Conservation (phyloP, 768 basidiomycete genomes). For the Trametes elegans region DNA sequence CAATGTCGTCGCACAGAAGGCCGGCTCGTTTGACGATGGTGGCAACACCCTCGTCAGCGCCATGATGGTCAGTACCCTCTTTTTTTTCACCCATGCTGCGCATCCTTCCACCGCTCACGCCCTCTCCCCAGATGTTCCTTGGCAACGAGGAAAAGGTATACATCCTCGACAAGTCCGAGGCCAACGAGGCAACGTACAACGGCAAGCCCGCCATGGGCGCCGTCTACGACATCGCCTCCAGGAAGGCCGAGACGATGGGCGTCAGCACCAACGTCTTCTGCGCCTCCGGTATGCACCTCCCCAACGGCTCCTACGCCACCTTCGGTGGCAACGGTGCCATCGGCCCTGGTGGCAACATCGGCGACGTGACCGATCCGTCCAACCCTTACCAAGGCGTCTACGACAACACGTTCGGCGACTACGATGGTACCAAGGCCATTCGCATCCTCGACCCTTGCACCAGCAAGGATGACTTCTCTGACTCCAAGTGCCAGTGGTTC, state of each 20-base stretch:
- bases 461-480: constrained; percentile 37
- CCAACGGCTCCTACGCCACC: constrained; percentile 71
- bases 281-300: constrained; percentile 78
- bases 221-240: constrained; percentile 67
- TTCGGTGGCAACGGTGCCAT: constrained; percentile 81
- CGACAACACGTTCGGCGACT: constrained; percentile 73
- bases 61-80: constrained; percentile 47
- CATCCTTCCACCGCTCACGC: neutral
- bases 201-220: constrained; percentile 76
- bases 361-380: constrained; percentile 41
- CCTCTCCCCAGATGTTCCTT: constrained; percentile 61
- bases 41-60: constrained; percentile 45
- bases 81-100: constrained; percentile 1
- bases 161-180: constrained; percentile 89
- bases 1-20: constrained; percentile 15
- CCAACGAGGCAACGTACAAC: constrained; percentile 61
- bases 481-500: constrained; percentile 64
- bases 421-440: constrained; percentile 76
- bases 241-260: constrained; percentile 64
- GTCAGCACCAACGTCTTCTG: constrained; percentile 76
- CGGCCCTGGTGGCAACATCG: constrained; percentile 59
- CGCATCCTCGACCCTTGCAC: constrained; percentile 80
- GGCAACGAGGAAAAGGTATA: constrained; percentile 81
- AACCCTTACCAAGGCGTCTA: constrained; percentile 47
- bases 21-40: constrained; percentile 33